phyloP scores from a whole-genome alignment of 1,139 yeast species.

The Lodderomyces jiufengensis region DNA sequence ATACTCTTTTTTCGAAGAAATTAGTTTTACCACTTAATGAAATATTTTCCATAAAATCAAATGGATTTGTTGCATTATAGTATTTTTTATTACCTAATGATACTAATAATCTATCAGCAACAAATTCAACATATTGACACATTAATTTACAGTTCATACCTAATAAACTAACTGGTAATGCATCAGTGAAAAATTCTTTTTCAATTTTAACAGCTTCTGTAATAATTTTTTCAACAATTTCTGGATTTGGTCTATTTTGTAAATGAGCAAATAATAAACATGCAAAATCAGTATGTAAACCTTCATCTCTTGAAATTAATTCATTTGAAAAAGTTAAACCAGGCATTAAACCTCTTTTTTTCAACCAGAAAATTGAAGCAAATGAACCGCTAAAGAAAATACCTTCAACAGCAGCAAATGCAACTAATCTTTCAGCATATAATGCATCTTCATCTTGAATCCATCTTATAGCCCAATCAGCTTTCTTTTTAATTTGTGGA shows the following conservation, averaged over 20 bases:
- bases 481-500: conserved; percentile 93
- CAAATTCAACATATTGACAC: conserved; percentile 97
- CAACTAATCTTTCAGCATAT: conserved; percentile 93
- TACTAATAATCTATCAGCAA: conserved; percentile 89
- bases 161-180: conserved; percentile 83
- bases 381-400: conserved; percentile 96
- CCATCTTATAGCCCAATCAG: conserved; percentile 98
- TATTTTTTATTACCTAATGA: conserved; percentile 87
- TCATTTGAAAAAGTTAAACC: conserved; percentile 97
- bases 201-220: conserved; percentile 95
- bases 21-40: conserved; percentile 97
- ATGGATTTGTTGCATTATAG: conserved; percentile 88
- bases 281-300: conserved; percentile 97
- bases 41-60: conserved; percentile 97
- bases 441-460: conserved; percentile 81
- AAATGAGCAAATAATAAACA: conserved; percentile 92
- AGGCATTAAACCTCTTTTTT: conserved; percentile 97
- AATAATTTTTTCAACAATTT: conserved; percentile 77
- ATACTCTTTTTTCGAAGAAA: conserved; percentile 97
- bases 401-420: conserved; percentile 99
- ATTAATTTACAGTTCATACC: conserved; percentile 92
- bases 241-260: conserved; percentile 78
- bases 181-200: conserved; percentile 90
- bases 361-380: conserved; percentile 97
- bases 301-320: conserved; percentile 96